Percentiles rank a stretch among this genome's conserved stretches.
Conservation (phyloP, 2,329 filamentous ascomycete species). For the Fusarium pseudoanthophilum region DNA sequence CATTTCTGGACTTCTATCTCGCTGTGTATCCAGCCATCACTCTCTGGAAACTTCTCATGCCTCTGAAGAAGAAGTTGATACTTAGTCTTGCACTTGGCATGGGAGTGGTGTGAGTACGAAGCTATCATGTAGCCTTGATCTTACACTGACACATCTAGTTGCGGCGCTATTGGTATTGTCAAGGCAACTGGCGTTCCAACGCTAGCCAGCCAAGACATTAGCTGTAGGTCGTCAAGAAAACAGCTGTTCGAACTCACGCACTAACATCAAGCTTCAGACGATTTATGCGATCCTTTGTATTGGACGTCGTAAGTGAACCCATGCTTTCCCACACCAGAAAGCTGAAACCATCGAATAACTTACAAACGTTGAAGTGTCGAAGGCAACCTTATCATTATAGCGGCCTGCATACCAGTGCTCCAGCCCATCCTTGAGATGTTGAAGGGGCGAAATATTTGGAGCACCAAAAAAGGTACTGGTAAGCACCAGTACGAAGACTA, state of each 20-base stretch:
- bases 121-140: no score
- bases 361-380: background rate
- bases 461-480: background rate
- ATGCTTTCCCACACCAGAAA: fast-evolving
- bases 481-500: background rate
- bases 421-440: background rate
- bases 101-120: background rate
- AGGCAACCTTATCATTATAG: background rate
- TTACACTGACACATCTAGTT: background rate
- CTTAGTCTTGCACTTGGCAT: background rate
- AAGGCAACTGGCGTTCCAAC: background rate
- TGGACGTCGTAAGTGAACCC: background rate
- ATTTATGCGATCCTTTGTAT: background rate
- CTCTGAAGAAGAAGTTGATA: background rate
- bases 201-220: background rate
- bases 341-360: background rate
- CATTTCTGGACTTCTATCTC: background rate
- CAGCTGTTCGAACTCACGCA: no score
- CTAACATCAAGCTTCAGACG: background rate
- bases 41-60: background rate
- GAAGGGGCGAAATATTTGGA: background rate
- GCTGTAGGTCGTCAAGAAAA: background rate
- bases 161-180: background rate
- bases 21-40: background rate
- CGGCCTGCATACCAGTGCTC: background rate